Evolutionary conservation across 2,329 filamentous ascomycete genomes (phyloP).

Genomic region (Epichloe bromicola): DNA sequence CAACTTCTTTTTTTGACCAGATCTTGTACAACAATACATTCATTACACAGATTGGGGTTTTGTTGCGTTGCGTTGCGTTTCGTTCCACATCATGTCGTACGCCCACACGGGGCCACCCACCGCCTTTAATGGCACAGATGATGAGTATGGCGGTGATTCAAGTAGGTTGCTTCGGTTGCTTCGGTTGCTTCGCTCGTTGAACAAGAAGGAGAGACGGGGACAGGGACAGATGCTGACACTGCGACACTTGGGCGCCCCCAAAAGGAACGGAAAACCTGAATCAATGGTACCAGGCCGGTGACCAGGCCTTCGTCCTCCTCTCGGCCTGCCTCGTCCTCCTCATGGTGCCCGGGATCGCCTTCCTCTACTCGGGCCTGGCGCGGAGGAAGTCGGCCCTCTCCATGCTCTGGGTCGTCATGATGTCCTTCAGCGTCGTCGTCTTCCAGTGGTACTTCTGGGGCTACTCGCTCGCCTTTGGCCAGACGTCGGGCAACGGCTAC

Average conservation of each 20-base stretch:
- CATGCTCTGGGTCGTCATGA: conserved; percentile 96
- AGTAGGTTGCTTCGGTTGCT: conserved; percentile 41
- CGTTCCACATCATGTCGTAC: conserved; percentile 38
- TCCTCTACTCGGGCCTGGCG: conserved; percentile 95
- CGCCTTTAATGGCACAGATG: conserved; percentile 51
- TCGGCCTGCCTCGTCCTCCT: conserved; percentile 84
- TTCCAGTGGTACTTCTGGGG: conserved; percentile 99
- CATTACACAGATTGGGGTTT: no score
- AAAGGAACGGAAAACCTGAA: conserved; percentile 77
- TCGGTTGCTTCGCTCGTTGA: conserved; percentile 16
- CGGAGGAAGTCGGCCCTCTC: conserved; percentile 93
- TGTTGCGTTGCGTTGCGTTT: no score
- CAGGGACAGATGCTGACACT: neutral
- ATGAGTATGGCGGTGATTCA: conserved; percentile 60
- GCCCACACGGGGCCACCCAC: conserved; percentile 44
- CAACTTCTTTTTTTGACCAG: neutral
- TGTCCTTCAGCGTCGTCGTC: conserved; percentile 75
- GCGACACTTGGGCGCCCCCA: neutral
- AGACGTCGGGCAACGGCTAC: conserved; percentile 69
- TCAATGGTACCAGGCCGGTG: conserved; percentile 86
- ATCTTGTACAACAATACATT: neutral
- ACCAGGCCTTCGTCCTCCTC: conserved; percentile 88
- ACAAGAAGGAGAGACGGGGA: no score
- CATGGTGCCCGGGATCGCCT: conserved; percentile 94
- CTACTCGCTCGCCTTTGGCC: conserved; percentile 86